Evolutionary conservation across 1,284 basidiomycete genomes (phyloP), one percentile per base, ranked within the genome.

Genomic region (Tetrapyrgos nigripes): DNA sequence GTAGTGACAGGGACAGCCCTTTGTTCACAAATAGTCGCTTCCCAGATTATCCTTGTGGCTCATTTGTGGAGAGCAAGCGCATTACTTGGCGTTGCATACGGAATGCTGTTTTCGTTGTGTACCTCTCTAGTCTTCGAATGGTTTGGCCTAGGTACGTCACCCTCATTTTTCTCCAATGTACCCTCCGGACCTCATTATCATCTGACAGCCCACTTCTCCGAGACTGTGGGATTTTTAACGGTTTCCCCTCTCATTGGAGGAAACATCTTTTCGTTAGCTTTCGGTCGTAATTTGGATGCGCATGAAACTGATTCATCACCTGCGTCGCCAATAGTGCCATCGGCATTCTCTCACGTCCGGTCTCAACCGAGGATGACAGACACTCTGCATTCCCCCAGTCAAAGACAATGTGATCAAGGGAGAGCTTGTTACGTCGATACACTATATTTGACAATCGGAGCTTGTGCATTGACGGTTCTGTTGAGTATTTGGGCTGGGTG

Each of bases 191-290:
- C n/a, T 37, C 27, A n/a, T n/a, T n/a, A n/a, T n/a, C n/a, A n/a
- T n/a, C n/a, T n/a, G n/a, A 59, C 60, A 88, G 87, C 76, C 13
- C 88, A 89, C 66, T 88, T 93, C 66, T 87, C 87, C 3, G 89
- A 94, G 75, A 97, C 96, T 72, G 96, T 88, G 88, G 95, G 95
- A 13, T 92, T 85, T 69, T 81, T 91, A 27, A 86, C 85, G 5
- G 74, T 95, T 21, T 84, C 90, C 0, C 93, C 95, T 1, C 82
- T 94, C 57, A 50, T 95, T 2, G 92, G 91, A 6, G 92, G 92
- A 0, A 97, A 96, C 75, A 53, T 94, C 1, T 93, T 96, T 74
- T 94, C 93, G 44, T 68, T 96, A 37, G 78, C 91, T 43, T 97
- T 96, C 68, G 95, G 95, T 1, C 77, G 77, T 40, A 89, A 92